phyloP scores from a whole-genome alignment of 345 rosid species.

The Eucalyptus viminalis region DNA sequence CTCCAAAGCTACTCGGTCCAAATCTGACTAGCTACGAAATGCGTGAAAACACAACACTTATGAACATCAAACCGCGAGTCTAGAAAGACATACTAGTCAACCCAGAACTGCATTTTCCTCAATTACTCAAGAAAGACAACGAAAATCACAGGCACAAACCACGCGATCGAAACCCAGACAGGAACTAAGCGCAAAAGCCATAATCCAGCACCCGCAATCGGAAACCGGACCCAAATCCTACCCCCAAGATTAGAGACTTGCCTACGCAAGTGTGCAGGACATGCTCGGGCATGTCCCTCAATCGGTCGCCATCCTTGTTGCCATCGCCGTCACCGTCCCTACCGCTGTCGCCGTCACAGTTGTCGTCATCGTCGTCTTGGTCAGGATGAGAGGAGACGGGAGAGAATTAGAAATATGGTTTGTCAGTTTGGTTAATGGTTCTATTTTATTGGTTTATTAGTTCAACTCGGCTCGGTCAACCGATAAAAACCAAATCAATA shows the following conservation, averaged over 20 bases:
- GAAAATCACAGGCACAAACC: background rate
- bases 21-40: background rate
- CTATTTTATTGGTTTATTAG: too few species aligned
- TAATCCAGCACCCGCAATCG: background rate
- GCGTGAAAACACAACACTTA: background rate
- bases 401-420: too few species aligned
- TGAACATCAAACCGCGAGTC: background rate
- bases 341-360: fast-evolving
- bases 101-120: background rate
- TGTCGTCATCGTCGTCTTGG: too few species aligned
- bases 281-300: too few species aligned
- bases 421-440: too few species aligned
- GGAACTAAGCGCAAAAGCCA: background rate
- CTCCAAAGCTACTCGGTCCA: background rate
- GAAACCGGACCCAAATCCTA: background rate
- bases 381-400: too few species aligned
- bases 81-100: background rate
- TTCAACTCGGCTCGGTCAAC: fast-evolving
- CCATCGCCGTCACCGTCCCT: too few species aligned
- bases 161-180: background rate
- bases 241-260: background rate
- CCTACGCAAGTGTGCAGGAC: too few species aligned
- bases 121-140: background rate
- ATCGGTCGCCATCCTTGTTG: too few species aligned
- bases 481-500: too few species aligned